Base-by-base conservation (phyloP, 306 rosid species). In the Carpinus fangiana region DNA sequence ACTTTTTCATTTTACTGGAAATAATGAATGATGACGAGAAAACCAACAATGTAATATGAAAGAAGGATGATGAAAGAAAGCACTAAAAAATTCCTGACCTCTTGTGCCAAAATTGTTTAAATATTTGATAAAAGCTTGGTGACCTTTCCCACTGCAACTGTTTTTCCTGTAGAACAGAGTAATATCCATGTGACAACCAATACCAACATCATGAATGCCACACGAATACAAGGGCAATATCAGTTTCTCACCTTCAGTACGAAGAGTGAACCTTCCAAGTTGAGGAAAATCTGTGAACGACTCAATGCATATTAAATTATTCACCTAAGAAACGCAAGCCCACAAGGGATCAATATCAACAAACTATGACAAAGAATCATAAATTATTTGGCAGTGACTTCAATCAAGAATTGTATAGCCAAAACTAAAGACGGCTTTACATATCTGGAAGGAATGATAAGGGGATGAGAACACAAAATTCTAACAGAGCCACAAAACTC, bases 261-360 rank as follows among this genome's bases (percentile, higher is more conserved):
- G 99, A 80, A 96, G 98, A 54, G 99, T 96, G 74, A 96, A 96
- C 85, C 99, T 89, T 84, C 99, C 99, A 18, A 96, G 97, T 78
- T 96, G 99, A 3, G 97, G 92, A 79, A 89, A 85, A 66, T 90
- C 89, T 16, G 94, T 28, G 57, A 96, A 96, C 82, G 87, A 91
- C 87, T 96, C 99, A 17, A 93, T 3, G 79, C 99, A 93, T 78
- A 96, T 93, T 57, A 47, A 0, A 82, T 78, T 96, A 73, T 21
- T 86, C 78, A 91, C 99, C 99, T 96, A 86, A 28, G 69, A 68
- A 61, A 60, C 72, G 79, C 38, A 77, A 51, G 73, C 13, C 18
- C 64, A 78, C 34, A 16, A 52, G 48, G 36, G 31, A 78, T 54
- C 62, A 7, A 34, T 28, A 31, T 38, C 20, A 70, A 26, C 20